Conservation (phyloP, 1,284 basidiomycete genomes). For the Cutaneotrichosporon cyanovorans region DNA sequence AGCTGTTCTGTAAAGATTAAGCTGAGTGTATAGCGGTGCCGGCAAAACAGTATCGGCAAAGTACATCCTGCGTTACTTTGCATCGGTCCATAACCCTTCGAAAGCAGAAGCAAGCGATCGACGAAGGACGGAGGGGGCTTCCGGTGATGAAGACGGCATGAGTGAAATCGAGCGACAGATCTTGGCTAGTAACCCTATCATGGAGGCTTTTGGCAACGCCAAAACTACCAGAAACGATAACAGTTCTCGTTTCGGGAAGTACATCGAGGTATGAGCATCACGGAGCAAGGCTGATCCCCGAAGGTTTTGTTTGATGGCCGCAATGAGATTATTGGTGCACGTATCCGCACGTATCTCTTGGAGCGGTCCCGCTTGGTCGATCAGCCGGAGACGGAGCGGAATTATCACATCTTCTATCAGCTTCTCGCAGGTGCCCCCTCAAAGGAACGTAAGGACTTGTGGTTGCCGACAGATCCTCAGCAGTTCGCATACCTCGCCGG, state of each 20-base stretch:
- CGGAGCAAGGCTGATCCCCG: background rate
- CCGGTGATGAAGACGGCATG: conserved; percentile 49
- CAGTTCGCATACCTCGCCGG: conserved; percentile 92
- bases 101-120: conserved; percentile 43
- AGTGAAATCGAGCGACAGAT: conserved; percentile 97
- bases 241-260: conserved; percentile 97
- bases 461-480: conserved; percentile 68
- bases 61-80: conserved; percentile 98
- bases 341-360: conserved; percentile 93
- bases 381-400: conserved; percentile 92
- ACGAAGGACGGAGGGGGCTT: conserved; percentile 17
- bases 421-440: conserved; percentile 92
- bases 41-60: conserved; percentile 99
- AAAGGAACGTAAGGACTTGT: conserved; percentile 91
- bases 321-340: conserved; percentile 94
- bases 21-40: conserved; percentile 62
- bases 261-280: conserved; percentile 71
- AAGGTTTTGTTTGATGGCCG: conserved; percentile 90
- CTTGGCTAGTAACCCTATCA: conserved; percentile 94
- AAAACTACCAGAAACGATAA: conserved; percentile 99
- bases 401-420: conserved; percentile 99
- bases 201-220: conserved; percentile 98
- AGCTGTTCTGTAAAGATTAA: conserved; percentile 24
- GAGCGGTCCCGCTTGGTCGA: conserved; percentile 97
- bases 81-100: conserved; percentile 84